phyloP scores from a whole-genome alignment of 2,329 filamentous ascomycete species.

The Fonsecaea monophora region DNA sequence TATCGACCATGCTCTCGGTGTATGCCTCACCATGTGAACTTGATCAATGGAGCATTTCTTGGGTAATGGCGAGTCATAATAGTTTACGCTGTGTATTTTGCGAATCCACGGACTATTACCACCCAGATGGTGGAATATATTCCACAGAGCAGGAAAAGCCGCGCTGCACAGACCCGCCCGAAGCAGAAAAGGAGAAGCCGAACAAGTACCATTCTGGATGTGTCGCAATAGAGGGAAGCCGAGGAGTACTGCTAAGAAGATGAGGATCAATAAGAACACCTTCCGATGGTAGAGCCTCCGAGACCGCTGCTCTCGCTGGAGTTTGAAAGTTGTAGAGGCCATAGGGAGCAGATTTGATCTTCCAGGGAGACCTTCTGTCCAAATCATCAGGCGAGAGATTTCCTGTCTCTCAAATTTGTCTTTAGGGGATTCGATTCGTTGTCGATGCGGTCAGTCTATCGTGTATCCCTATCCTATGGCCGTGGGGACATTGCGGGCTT shows the following conservation, averaged over 20 bases:
- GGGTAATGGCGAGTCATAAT: constrained; percentile 53
- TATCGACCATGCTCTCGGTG: not conserved
- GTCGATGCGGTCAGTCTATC: not conserved
- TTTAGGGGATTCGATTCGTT: not conserved
- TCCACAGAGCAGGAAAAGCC: constrained; percentile 47
- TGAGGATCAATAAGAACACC: constrained; percentile 15
- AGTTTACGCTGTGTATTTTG: constrained; percentile 52
- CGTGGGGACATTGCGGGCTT: not conserved
- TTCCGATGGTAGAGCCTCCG: constrained; percentile 10
- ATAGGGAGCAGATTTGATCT: constrained; percentile 9
- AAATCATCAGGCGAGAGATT: not conserved
- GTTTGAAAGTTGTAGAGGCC: constrained; percentile 6
- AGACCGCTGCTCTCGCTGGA: constrained; percentile 3
- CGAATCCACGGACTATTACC: constrained; percentile 64
- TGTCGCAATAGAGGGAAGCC: constrained; percentile 14
- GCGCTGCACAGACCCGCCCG: constrained; percentile 20
- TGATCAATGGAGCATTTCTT: constrained; percentile 60
- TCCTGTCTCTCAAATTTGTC: not conserved
- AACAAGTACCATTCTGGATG: constrained; percentile 11
- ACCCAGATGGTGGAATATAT: constrained; percentile 61
- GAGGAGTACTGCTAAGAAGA: constrained; percentile 18
- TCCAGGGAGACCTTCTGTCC: not conserved
- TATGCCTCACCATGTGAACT: constrained; percentile 62
- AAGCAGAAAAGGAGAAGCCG: constrained; percentile 15
- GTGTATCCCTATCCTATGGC: not conserved